Evolutionary conservation across 208 protist species (phyloP).

Genomic region (Lotmaria passim): DNA sequence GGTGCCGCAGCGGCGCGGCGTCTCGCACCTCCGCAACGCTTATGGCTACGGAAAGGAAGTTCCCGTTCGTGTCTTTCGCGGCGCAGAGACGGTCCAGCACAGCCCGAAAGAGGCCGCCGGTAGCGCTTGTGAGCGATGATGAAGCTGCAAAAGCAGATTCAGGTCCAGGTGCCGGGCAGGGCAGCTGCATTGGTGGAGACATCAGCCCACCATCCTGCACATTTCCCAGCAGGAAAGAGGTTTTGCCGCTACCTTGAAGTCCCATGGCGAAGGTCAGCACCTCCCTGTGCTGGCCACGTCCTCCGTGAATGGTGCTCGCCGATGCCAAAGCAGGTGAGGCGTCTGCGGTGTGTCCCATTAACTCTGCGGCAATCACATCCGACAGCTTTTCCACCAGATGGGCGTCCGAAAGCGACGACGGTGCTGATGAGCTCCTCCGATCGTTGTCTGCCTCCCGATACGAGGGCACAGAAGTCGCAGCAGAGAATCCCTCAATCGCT

Average conservation of each 20-base stretch:
- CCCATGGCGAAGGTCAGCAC: slow-evolving; percentile 33
- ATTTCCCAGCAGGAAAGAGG: slow-evolving; percentile 24
- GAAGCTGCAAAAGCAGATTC: background rate
- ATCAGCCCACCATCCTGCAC: background rate
- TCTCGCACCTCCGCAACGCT: slow-evolving; percentile 40
- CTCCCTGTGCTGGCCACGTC: background rate
- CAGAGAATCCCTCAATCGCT: slow-evolving; percentile 22
- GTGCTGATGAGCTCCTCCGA: background rate
- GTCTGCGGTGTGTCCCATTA: background rate
- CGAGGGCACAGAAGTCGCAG: background rate
- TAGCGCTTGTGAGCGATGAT: background rate
- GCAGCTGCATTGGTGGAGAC: background rate
- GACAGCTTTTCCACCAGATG: slow-evolving; percentile 14
- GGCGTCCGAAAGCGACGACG: slow-evolving; percentile 11
- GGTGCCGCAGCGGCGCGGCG: slow-evolving; percentile 28
- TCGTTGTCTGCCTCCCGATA: background rate
- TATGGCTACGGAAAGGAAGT: slow-evolving; percentile 19
- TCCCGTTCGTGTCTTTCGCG: background rate
- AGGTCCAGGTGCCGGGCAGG: background rate
- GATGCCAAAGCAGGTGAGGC: background rate
- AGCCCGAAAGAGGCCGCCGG: slow-evolving; percentile 18
- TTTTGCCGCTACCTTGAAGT: slow-evolving; percentile 17
- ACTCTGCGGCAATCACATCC: slow-evolving; percentile 20
- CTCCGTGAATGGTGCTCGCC: background rate
- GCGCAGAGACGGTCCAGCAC: slow-evolving; percentile 34